A percentile compares a stretch with the other conserved stretches of the same genome.
Conservation (phyloP, 2,329 filamentous ascomycete genomes). For the Fusarium mangiferae region DNA sequence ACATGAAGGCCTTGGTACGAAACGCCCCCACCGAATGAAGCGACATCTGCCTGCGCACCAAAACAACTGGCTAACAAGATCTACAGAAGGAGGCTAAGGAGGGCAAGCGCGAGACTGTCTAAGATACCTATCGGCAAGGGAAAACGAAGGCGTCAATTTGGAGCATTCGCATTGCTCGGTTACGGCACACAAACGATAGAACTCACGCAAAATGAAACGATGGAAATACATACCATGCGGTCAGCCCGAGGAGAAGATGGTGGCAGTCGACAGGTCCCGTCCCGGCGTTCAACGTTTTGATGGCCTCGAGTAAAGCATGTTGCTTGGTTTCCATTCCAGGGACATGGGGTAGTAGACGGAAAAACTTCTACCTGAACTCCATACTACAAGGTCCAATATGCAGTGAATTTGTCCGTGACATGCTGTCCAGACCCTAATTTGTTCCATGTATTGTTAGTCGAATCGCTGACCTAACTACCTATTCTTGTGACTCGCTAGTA, state of each 20-base stretch:
- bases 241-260: slow-evolving; percentile 34
- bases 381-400: background rate
- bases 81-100: slow-evolving; percentile 95
- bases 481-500: background rate
- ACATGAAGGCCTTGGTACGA: slow-evolving; percentile 94
- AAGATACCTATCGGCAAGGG: slow-evolving; percentile 48
- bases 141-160: slow-evolving; percentile 38
- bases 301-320: slow-evolving; percentile 33
- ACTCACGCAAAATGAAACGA: slow-evolving; percentile 41
- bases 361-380: slow-evolving; percentile 22
- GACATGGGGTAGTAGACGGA: slow-evolving; percentile 25
- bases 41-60: background rate
- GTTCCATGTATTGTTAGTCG: background rate
- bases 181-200: slow-evolving; percentile 38
- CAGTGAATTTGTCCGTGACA: slow-evolving; percentile 10
- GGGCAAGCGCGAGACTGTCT: slow-evolving; percentile 91
- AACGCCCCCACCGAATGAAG: slow-evolving; percentile 4
- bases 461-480: background rate
- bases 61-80: slow-evolving; percentile 46
- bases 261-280: slow-evolving; percentile 23
- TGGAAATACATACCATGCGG: slow-evolving; percentile 39
- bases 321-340: slow-evolving; percentile 27
- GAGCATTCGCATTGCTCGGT: slow-evolving; percentile 37
- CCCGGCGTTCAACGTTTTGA: slow-evolving; percentile 31
- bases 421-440: background rate